Evolutionary conservation across 306 rosid genomes (phyloP), one percentile per base, ranked within the genome.

Genomic region (Carpinus viminea): DNA sequence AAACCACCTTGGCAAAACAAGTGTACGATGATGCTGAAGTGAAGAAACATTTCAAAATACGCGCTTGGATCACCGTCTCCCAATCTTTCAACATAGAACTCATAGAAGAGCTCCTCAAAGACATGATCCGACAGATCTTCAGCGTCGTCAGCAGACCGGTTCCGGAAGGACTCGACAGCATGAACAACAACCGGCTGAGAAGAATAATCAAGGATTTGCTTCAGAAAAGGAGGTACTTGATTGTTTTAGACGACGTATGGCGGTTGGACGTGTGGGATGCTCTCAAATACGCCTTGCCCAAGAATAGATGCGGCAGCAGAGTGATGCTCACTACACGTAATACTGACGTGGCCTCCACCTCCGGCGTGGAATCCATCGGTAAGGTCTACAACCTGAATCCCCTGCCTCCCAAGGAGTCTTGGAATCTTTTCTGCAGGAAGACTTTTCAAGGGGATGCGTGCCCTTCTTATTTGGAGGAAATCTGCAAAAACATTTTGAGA

Each of bases 191-290:
- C 9, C 38, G 75, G 38, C 9, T 83, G 4, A 41, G 75, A 18
- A 41, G 24, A 20, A 4, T 78, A 8, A 46, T 66, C 4, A 52
- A 21, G 65, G 79, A 56, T 74, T 20, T 83, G 73, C 46, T 68
- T 36, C 26, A 26, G 43, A 26, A 53, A 8, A 74, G 31, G 31
- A 68, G 80, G 56, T 78, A 50, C 73, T 10, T 83, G 7, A 26
- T 62, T n/a, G 76, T 81, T n/a, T 43, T 81, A 18, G 80, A 81
- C 70, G 80, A 81, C 20, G 82, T n/a, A n/a, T 83, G 82, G 86
- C 76, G 51, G 18, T 31, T 51, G 34, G 51, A 41, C 2, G 75
- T 66, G n/a, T n/a, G 79, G 79, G 8, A 46, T 7, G 68, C 13
- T 41, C 8, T 68, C 51, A 74, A 48, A 41, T 69, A 2, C 47